Percentiles rank a stretch among this genome's conserved stretches.
These are phyloP conservation scores for Exophiala spinifera DNA, from an alignment of 2,329 filamentous ascomycete genomes.

Conservation along the genomic window DNA sequence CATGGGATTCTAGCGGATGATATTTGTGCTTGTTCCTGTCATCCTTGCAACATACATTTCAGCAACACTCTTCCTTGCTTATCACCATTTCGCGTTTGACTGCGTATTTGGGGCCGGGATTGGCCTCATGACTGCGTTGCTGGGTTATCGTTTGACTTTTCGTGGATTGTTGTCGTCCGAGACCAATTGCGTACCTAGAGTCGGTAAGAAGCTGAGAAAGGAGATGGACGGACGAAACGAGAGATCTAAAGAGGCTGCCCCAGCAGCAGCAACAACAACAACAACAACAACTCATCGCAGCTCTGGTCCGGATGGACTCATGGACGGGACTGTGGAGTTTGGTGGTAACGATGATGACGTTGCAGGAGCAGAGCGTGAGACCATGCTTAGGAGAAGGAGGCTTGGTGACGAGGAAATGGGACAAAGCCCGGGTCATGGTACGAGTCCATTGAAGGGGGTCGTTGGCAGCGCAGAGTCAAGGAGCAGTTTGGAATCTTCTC, in stretches of 20 bases:
- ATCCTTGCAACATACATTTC: slow-evolving; percentile 65
- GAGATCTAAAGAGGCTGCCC: neutral
- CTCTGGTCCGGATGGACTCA: neutral
- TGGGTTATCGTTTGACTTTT: slow-evolving; percentile 20
- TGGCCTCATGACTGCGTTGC: slow-evolving; percentile 53
- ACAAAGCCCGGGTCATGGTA: neutral
- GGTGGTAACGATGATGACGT: neutral
- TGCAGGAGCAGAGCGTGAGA: neutral
- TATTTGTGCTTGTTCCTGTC: slow-evolving; percentile 58
- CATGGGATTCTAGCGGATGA: slow-evolving; percentile 37
- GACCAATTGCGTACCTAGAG: slow-evolving; percentile 10
- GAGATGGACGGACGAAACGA: slow-evolving; percentile 1
- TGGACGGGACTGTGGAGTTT: neutral
- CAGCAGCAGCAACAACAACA: neutral
- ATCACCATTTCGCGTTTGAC: slow-evolving; percentile 69
- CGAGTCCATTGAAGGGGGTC: too few species aligned
- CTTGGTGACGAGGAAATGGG: neutral
- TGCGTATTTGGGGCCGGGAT: slow-evolving; percentile 61
- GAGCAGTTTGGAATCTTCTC: too few species aligned
- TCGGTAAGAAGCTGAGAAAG: slow-evolving; percentile 10
- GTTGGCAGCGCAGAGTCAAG: neutral
- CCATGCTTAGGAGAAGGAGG: neutral
- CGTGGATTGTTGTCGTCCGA: slow-evolving; percentile 8
- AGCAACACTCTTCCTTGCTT: slow-evolving; percentile 67
- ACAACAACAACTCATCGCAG: neutral